phyloP scores from a whole-genome alignment of 78 protist species.

The Trichosphaerium sp. region DNA sequence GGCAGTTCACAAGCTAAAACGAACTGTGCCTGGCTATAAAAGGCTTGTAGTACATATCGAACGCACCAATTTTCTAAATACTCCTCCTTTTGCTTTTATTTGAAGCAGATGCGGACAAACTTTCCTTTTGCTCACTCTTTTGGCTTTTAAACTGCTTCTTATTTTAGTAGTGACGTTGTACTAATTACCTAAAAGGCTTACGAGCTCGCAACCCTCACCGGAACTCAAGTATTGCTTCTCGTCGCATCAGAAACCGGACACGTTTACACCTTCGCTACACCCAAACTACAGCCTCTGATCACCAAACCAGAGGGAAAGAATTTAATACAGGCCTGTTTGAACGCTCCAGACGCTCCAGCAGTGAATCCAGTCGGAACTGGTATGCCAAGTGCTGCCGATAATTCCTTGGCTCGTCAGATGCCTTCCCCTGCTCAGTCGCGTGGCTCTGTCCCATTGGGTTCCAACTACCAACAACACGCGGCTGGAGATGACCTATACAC shows the following conservation, averaged over 20 bases:
- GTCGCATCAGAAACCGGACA: slow-evolving; percentile 89
- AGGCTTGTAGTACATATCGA: neutral
- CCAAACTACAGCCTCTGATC: slow-evolving; percentile 85
- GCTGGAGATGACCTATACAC: no score
- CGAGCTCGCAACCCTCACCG: slow-evolving; percentile 77
- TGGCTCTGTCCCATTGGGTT: no score
- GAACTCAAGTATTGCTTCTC: slow-evolving; percentile 81
- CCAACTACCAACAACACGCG: no score
- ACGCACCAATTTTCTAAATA: neutral
- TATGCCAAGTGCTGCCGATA: no score
- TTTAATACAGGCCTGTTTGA: slow-evolving; percentile 38
- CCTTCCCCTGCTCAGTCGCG: no score
- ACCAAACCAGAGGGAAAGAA: slow-evolving; percentile 56
- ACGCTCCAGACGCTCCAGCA: slow-evolving; percentile 45
- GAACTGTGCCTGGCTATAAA: neutral
- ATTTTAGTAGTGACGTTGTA: neutral
- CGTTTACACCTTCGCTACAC: slow-evolving; percentile 88
- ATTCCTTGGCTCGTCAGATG: no score
- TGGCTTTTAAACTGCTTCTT: neutral
- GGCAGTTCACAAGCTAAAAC: neutral
- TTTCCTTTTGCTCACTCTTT: neutral
- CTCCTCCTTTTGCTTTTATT: neutral
- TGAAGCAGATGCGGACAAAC: no score
- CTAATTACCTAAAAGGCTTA: slow-evolving; percentile 36
- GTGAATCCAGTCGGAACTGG: no score